Conservation (phyloP, 306 rosid genomes). For the Ormosia emarginata region DNA sequence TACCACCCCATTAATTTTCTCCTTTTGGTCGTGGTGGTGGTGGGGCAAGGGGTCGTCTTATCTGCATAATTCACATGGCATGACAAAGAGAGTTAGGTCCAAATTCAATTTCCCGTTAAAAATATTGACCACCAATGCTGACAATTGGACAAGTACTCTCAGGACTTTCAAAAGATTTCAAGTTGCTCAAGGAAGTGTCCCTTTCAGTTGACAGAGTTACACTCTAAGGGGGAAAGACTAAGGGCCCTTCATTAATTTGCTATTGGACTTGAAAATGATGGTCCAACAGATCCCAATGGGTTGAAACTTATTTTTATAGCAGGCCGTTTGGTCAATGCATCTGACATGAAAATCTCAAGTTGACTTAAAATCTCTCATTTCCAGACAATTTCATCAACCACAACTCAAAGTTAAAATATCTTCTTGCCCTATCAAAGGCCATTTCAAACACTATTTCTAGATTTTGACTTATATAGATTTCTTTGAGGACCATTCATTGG, state of each 20-base stretch:
- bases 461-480: constrained; percentile 18
- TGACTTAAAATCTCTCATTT: constrained; percentile 24
- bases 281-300: neutral
- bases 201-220: neutral
- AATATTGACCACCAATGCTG: constrained; percentile 27
- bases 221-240: neutral
- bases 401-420: constrained; percentile 4
- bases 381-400: neutral
- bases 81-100: constrained; percentile 20
- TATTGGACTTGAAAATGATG: constrained; percentile 14
- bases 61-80: constrained; percentile 21
- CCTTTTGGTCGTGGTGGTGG: neutral
- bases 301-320: neutral
- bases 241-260: neutral
- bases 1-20: neutral
- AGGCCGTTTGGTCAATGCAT: constrained; percentile 28
- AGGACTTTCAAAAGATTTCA: constrained; percentile 26
- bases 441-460: constrained; percentile 8
- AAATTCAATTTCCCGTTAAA: constrained; percentile 23
- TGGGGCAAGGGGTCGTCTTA: neutral
- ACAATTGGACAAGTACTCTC: neutral
- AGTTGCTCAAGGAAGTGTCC: constrained; percentile 27
- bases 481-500: constrained; percentile 8
- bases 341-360: constrained; percentile 11
- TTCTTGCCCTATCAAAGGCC: neutral